A percentile compares a stretch with the other conserved stretches of the same genome.
phyloP scores from a whole-genome alignment of 192 early-diverging fungal species.

The Dimargaris verticillata region DNA sequence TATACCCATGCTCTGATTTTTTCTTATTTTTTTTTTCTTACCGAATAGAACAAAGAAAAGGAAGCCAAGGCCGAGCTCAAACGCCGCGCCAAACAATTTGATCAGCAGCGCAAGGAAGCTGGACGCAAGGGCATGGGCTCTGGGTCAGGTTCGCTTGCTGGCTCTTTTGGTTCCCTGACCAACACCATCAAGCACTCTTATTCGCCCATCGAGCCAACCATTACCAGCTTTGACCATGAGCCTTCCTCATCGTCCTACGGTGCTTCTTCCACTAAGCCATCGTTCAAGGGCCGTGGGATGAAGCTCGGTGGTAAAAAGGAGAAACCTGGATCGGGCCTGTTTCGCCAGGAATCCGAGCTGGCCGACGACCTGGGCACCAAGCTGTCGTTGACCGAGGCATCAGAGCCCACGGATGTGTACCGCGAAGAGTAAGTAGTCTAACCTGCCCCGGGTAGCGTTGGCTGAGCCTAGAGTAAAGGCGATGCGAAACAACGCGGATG shows the following conservation, averaged over 20 bases:
- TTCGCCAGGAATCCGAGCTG: constrained; percentile 8
- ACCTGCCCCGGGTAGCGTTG: too few species aligned
- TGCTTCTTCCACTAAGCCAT: constrained; percentile 15
- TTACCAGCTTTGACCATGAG: not conserved
- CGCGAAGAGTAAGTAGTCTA: constrained; percentile 27
- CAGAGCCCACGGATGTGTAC: constrained; percentile 20
- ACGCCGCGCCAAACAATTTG: constrained; percentile 76
- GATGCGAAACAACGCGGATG: too few species aligned
- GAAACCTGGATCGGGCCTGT: not conserved
- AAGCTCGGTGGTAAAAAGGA: constrained; percentile 74
- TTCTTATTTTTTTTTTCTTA: not conserved
- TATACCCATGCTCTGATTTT: too few species aligned
- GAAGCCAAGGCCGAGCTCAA: constrained; percentile 96
- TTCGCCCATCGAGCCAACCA: constrained; percentile 8
- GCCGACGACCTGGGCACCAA: constrained; percentile 9
- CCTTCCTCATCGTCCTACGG: not conserved
- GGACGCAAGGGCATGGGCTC: constrained; percentile 30
- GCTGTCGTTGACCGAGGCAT: constrained; percentile 10
- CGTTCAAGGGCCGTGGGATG: constrained; percentile 69
- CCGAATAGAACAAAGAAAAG: constrained; percentile 64
- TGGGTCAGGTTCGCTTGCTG: constrained; percentile 15
- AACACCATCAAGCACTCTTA: constrained; percentile 17
- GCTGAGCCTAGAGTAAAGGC: too few species aligned
- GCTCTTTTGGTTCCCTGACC: constrained; percentile 12
- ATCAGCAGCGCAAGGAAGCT: constrained; percentile 73